Conservation (phyloP, 2,329 filamentous ascomycete genomes). For the Cladophialophora carrionii region DNA sequence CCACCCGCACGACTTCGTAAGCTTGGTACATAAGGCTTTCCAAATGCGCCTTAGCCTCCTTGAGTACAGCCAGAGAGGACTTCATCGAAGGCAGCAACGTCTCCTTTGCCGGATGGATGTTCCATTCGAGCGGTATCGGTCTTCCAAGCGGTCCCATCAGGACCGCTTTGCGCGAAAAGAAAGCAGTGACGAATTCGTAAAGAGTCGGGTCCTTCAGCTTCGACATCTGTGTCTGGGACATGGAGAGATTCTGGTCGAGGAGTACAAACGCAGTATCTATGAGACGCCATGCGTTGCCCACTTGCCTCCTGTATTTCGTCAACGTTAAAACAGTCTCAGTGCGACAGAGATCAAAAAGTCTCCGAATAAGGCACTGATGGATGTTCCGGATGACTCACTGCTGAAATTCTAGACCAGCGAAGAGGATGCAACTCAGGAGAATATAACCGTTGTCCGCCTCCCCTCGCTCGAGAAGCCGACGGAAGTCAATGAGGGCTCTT, state of each 20-base stretch:
- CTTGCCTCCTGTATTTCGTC: conserved; percentile 35
- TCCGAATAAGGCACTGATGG: not conserved
- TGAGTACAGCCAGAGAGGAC: conserved; percentile 14
- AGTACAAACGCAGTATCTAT: conserved; percentile 28
- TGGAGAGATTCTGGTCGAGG: conserved; percentile 22
- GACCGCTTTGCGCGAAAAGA: conserved; percentile 23
- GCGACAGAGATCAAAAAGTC: not conserved
- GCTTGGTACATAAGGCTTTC: conserved; percentile 24
- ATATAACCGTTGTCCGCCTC: conserved; percentile 21
- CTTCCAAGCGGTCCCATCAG: conserved; percentile 23
- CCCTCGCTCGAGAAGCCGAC: conserved; percentile 12
- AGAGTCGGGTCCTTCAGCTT: conserved; percentile 10
- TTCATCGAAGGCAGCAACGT: not conserved
- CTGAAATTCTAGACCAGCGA: conserved; percentile 38
- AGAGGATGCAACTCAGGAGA: conserved; percentile 35
- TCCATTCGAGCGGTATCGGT: conserved; percentile 20
- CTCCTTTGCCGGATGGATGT: not conserved
- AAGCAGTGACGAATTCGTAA: conserved; percentile 26
- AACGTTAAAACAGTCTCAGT: not conserved
- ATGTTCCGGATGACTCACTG: conserved; percentile 5
- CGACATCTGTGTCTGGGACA: not conserved
- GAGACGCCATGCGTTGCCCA: conserved; percentile 42
- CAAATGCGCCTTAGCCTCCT: conserved; percentile 19
- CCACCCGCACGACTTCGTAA: conserved; percentile 28
- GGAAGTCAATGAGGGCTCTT: conserved; percentile 26